These are phyloP conservation scores for Solanum corneliomulleri DNA, from an alignment of 257 asterid genomes.

Conservation along the genomic window DNA sequence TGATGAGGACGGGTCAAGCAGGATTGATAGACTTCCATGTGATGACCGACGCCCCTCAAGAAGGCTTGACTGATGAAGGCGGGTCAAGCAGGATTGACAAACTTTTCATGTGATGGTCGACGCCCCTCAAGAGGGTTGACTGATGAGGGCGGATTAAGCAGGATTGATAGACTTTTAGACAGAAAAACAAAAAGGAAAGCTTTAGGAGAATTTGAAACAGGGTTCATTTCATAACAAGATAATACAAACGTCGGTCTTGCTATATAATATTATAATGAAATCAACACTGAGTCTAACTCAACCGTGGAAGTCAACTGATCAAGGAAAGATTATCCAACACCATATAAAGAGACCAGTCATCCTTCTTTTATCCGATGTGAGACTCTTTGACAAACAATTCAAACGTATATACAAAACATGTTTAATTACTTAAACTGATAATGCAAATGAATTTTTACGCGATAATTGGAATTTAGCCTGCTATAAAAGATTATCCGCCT, in stretches of 20 bases:
- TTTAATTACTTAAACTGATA: neutral
- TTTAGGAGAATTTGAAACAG: neutral
- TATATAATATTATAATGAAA: neutral
- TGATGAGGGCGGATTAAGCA: neutral
- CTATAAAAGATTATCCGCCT: neutral
- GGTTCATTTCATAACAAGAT: neutral
- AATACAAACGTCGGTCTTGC: neutral
- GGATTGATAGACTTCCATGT: neutral
- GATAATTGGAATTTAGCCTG: neutral
- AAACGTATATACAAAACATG: neutral
- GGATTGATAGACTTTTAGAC: neutral
- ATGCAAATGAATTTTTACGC: neutral
- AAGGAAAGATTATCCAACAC: neutral
- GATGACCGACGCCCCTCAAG: neutral
- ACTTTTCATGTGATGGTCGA: no score
- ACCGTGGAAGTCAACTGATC: neutral
- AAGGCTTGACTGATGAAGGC: neutral
- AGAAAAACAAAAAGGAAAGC: no score
- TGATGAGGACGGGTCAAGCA: neutral
- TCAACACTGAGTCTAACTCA: neutral
- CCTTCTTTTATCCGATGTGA: neutral
- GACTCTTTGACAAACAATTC: neutral
- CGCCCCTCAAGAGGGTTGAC: no score
- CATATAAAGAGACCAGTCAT: neutral
- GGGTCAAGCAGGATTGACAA: neutral